phyloP scores from a whole-genome alignment of 139 green algal genomes.

The Marvania coccoides region DNA sequence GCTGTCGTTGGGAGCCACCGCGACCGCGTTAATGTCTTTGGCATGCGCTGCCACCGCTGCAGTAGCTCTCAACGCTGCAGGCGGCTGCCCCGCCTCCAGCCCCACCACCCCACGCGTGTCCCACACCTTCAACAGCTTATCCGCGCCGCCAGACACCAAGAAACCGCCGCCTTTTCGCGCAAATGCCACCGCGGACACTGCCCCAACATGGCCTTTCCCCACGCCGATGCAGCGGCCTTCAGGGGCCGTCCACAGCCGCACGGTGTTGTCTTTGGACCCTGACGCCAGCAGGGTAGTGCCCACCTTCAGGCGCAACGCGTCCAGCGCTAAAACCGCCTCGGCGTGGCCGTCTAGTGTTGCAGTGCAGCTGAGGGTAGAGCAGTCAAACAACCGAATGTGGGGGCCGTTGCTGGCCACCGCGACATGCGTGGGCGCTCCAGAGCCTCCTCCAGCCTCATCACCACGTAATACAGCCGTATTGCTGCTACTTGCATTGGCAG shows the following conservation, averaged over 20 bases:
- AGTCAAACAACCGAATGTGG: slow-evolving; percentile 70
- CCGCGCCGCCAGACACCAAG: slow-evolving; percentile 64
- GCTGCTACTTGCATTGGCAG: background rate
- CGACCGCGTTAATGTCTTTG: slow-evolving; percentile 95
- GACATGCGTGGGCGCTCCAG: slow-evolving; percentile 40
- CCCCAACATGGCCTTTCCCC: slow-evolving; percentile 71
- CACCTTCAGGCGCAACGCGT: slow-evolving; percentile 17
- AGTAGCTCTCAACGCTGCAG: slow-evolving; percentile 30
- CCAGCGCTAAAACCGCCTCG: slow-evolving; percentile 55
- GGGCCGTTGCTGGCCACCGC: slow-evolving; percentile 73
- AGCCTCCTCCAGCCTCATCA: background rate
- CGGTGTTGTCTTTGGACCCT: slow-evolving; percentile 80
- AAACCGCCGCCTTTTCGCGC: slow-evolving; percentile 35
- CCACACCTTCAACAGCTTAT: slow-evolving; percentile 90
- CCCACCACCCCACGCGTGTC: slow-evolving; percentile 21
- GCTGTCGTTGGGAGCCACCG: slow-evolving; percentile 44
- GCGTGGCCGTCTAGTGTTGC: slow-evolving; percentile 52
- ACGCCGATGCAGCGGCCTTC: slow-evolving; percentile 11
- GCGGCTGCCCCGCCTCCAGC: background rate
- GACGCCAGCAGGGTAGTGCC: slow-evolving; percentile 41
- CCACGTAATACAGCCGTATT: background rate
- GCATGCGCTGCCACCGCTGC: slow-evolving; percentile 87
- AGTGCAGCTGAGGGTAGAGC: slow-evolving; percentile 39
- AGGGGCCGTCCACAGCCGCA: slow-evolving; percentile 74
- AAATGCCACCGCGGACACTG: slow-evolving; percentile 78